Base-by-base conservation (phyloP, 1,284 basidiomycete species). In the Ustilago hordei region DNA sequence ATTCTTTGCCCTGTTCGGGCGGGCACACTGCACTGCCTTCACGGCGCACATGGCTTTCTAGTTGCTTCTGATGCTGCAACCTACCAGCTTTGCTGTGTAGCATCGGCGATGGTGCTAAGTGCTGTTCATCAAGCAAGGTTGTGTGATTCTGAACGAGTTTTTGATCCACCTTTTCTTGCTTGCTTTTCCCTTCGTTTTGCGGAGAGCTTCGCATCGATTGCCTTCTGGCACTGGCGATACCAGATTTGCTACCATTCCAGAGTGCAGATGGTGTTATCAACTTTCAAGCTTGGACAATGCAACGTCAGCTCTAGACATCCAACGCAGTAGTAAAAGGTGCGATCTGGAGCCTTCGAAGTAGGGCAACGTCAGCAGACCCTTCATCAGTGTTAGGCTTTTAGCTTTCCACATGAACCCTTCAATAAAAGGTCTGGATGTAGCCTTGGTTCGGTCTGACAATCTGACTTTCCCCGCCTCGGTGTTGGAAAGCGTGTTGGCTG, bases 401-500 rank as follows among this genome's bases (percentile, higher is more conserved):
- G 11, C 4, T 32, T 50, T 11, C 4, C 23, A 50, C 48, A 28
- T 28, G 23, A 28, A 28, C 23, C 23, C 3, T 28, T 28, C 23
- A 28, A 28, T 28, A 50, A 31, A 7, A 8, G 11, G 1, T 45
- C 5, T 50, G 28, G 13, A 50, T 55, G 59, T 60, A 36, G n/a
- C 17, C 11, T n/a, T n/a, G 8, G 31, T 23, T 0, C 8, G 43
- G 52, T 52, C 60, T 62, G 9, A 63, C 45, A 54, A 23, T 38
- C 8, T n/a, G 6, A 28, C 17, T 13, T 31, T 50, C 8, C n/a
- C 15, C 5, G 54, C 45, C 36, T 11, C 35, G 53, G 53, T 67
- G 59, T 60, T 67, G 64, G 23, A 19, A 53, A 45, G 63, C 52
- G 63, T 65, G 63, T 59, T n/a, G 32, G 39, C 43, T 48, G 57